Percentiles rank a stretch among this genome's conserved stretches.
Evolutionary conservation across 2,329 filamentous ascomycete genomes (phyloP).

Genomic region (Emergomyces pasteurianus): DNA sequence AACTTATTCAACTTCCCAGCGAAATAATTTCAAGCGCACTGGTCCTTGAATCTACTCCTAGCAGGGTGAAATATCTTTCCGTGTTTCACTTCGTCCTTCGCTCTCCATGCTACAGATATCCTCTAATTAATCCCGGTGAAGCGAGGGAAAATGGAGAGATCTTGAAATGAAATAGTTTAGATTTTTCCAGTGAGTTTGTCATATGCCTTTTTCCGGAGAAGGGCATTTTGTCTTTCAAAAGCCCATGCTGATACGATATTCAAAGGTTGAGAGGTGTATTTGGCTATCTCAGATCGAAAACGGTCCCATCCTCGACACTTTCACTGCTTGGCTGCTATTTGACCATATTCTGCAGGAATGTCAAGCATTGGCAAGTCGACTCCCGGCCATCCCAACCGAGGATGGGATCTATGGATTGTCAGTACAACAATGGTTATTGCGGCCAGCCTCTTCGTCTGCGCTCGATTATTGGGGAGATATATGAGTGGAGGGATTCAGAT

Average conservation of each 20-base stretch:
- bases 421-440: conserved; percentile 14
- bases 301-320: background rate
- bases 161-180: background rate
- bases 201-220: background rate
- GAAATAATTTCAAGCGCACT: no score
- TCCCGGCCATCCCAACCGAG: conserved; percentile 11
- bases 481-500: conserved; percentile 10
- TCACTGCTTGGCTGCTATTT: background rate
- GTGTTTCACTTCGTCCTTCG: background rate
- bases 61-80: background rate
- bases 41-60: background rate
- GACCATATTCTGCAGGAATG: background rate
- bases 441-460: conserved; percentile 13
- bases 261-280: background rate
- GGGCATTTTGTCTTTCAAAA: background rate
- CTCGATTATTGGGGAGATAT: conserved; percentile 12
- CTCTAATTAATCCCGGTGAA: background rate
- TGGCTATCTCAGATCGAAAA: background rate
- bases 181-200: background rate
- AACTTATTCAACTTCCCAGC: no score
- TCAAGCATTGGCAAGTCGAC: conserved; percentile 1
- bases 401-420: conserved; percentile 14
- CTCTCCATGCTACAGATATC: background rate
- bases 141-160: background rate
- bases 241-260: background rate